Conservation (phyloP, 129 eudicot species). For the Flaveria ramosissima region DNA sequence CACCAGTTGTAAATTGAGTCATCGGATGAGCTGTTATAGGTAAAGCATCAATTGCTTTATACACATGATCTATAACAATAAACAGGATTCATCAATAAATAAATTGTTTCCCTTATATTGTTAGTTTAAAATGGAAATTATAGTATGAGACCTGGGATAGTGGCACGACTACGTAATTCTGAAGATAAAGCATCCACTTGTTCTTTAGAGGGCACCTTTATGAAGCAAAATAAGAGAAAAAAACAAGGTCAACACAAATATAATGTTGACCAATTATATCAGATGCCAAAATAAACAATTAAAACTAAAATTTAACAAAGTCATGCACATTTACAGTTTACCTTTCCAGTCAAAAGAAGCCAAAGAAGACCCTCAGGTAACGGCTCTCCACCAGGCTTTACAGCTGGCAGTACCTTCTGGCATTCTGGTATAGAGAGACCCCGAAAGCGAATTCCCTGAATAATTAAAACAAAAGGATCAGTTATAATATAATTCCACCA, state of each 20-base stretch:
- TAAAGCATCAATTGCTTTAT: conserved; percentile 84
- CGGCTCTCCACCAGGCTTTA: conserved; percentile 83
- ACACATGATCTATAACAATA: conserved; percentile 79
- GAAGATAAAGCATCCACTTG: conserved; percentile 85
- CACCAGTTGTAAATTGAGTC: conserved; percentile 98
- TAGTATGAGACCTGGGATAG: conserved; percentile 65
- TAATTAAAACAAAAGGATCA: not conserved
- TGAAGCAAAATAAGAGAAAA: conserved; percentile 2
- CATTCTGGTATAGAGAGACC: conserved; percentile 86
- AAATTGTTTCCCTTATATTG: not conserved
- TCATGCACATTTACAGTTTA: conserved; percentile 19
- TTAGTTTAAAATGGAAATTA: not conserved
- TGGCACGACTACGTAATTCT: conserved; percentile 86
- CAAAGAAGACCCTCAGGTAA: conserved; percentile 90
- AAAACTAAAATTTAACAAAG: not conserved
- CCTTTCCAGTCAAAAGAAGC: conserved; percentile 92
- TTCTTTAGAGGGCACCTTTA: conserved; percentile 87
- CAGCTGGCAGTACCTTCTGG: conserved; percentile 75
- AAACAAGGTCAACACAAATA: conserved; percentile 17
- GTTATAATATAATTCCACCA: conserved; percentile 35
- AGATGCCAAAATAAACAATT: not conserved
- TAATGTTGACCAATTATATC: not conserved
- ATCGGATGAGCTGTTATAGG: conserved; percentile 95
- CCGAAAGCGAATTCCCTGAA: conserved; percentile 78
- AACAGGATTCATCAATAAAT: not conserved